A percentile compares a stretch with the other conserved stretches of the same genome.
phyloP scores from a whole-genome alignment of 192 early-diverging fungal genomes.

The Umbelopsis sp. region DNA sequence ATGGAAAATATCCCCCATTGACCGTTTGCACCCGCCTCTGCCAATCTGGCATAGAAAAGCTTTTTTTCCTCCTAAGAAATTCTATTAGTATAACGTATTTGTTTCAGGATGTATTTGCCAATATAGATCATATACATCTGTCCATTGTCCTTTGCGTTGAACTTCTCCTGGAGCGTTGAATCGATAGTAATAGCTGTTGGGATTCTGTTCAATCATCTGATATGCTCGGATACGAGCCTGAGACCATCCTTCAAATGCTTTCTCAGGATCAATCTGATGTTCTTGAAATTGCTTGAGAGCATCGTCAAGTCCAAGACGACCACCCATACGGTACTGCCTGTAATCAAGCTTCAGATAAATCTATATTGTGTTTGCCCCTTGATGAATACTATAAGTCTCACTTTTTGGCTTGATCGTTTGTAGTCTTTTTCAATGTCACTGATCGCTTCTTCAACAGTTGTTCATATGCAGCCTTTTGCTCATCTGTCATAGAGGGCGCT shows the following conservation, averaged over 20 bases:
- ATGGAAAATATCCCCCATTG: conserved; percentile 97
- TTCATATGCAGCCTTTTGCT: conserved; percentile 82
- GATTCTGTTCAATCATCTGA: conserved; percentile 87
- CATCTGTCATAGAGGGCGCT: conserved; percentile 66
- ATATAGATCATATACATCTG: conserved; percentile 45
- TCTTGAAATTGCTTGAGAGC: conserved; percentile 83
- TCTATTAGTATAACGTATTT: background rate
- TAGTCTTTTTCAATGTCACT: conserved; percentile 73
- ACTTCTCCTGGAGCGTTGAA: conserved; percentile 95
- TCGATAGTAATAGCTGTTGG: conserved; percentile 97
- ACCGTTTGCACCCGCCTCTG: conserved; percentile 86
- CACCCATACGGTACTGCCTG: conserved; percentile 67
- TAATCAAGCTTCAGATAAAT: background rate
- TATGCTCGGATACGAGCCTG: conserved; percentile 89
- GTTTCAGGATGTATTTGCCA: background rate
- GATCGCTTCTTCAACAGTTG: conserved; percentile 80
- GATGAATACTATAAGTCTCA: conserved; percentile 12
- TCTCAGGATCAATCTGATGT: conserved; percentile 69
- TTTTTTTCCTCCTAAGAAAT: conserved; percentile 70
- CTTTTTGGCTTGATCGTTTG: conserved; percentile 71
- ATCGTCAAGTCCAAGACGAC: conserved; percentile 79
- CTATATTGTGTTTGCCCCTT: background rate
- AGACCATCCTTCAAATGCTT: conserved; percentile 94
- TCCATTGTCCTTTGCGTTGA: conserved; percentile 90
- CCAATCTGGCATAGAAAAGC: conserved; percentile 77